Evolutionary conservation across 2,329 filamentous ascomycete species (phyloP), one percentile per base, ranked within the genome.

Genomic region (Claviceps spartinae): DNA sequence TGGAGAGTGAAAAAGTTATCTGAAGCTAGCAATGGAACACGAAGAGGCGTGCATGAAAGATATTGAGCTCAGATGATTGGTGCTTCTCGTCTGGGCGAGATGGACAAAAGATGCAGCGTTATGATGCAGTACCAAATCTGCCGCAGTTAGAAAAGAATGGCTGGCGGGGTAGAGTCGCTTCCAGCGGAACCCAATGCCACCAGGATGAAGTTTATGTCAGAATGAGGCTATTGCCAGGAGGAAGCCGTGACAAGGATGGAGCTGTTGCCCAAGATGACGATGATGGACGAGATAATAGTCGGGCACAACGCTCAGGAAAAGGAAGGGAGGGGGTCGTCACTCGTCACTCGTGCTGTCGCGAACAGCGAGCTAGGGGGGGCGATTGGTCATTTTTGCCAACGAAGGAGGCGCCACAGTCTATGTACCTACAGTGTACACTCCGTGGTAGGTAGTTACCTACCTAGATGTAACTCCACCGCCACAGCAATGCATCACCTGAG

Each of bases 101-200:
- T 47, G 22, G 20, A 49, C 16, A 22, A 20, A 40, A 34, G 11
- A 20, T 7, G 34, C 20, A 36, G 14, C 14, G 18, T 50, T 22
- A 44, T 11, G n/a, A 44, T 44, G 40, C 36, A n/a, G 48, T 37
- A 16, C 26, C 45, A 24, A 44, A 40, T 40, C 14, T 50, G 52
- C 18, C 47, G 44, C 36, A 49, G 22, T n/a, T 34, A 7, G 13
- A 48, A 54, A 48, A 49, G 43, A 49, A 52, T 49, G 41, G 42
- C 49, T 45, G 24, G 34, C 47, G 22, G 41, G 42, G 22, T 34
- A 26, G 37, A 30, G 44, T 47, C 47, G 53, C 50, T 47, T 47
- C 47, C 47, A 42, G 47, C 50, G 53, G 46, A 50, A 36, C 49
- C 47, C 47, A 42, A 47, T 36, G 37, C 37, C 50, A 43, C 41